Evolutionary conservation across 306 rosid species (phyloP), one percentile per base, ranked within the genome.

Genomic region (Mimosa pudica): DNA sequence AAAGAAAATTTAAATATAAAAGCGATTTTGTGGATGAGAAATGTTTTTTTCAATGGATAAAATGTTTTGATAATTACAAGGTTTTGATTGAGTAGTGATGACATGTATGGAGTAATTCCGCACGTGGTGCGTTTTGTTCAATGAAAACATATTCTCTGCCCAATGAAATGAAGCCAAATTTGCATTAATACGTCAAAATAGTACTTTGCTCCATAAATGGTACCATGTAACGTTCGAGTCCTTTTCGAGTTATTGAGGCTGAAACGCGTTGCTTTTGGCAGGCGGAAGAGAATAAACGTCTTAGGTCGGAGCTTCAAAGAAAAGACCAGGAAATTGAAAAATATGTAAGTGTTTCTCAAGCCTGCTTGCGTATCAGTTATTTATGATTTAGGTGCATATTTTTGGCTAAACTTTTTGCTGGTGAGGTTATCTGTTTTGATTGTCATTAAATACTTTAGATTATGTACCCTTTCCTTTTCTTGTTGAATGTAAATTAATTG

Each of bases 211-310:
- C 20, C 61, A 41, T 70, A 73, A 68, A 77, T 13, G 66, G 72
- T 13, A 35, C 79, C 16, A 58, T 75, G 69, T 74, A 78, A 78
- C 0, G 62, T 70, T 51, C 60, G 41, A 82, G 45, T 47, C 9
- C 5, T 75, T 80, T 81, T 54, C 2, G 73, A 62, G 72, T 45
- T 82, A 58, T 18, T 84, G 70, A 77, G 58, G 63, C 45, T 79
- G 79, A 63, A 63, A 76, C 64, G 10, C 46, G 66, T 77, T 71
- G 67, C 49, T 79, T 84, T 87, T 83, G 79, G 49, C 87, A 90
- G 92, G 90, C 80, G n/a, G 98, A 93, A 45, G 99, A 93, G 89
- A 93, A 90, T 76, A 86, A 79, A 61, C 80, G 85, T 57, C 87
- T 96, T 66, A 85, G 91, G 93, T 77, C 80, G 14, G 97, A 93